These are phyloP conservation scores for Xylariaceae sp. DNA, from an alignment of 2,329 filamentous ascomycete species.

Conservation along the genomic window DNA sequence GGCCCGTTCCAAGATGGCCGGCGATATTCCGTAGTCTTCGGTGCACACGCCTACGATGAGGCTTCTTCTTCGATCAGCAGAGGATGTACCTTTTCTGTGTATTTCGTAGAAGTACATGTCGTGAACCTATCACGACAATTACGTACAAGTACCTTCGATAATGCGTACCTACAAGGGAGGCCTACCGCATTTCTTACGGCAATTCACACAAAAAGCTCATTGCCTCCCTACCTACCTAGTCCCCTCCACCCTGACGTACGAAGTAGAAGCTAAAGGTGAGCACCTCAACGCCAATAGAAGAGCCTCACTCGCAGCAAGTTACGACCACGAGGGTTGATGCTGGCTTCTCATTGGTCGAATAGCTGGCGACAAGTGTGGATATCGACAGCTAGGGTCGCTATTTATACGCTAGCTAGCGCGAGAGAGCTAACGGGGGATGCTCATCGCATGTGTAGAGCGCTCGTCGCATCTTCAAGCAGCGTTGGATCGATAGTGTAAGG, in stretches of 20 bases:
- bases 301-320: constrained; percentile 25
- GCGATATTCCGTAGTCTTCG: neutral
- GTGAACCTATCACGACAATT: neutral
- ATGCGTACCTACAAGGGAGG: no score
- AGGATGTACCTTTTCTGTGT: no score
- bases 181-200: no score
- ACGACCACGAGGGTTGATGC: constrained; percentile 27
- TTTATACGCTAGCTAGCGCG: no score
- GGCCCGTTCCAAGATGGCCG: constrained; percentile 5
- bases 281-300: neutral
- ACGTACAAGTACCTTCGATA: neutral
- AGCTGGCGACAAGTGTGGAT: neutral
- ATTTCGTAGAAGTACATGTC: neutral
- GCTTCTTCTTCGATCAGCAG: no score
- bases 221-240: neutral
- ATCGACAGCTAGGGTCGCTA: neutral
- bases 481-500: neutral
- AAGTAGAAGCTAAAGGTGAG: neutral
- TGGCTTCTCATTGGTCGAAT: constrained; percentile 23
- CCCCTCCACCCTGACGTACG: constrained; percentile 9
- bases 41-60: no score
- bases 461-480: neutral
- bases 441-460: neutral
- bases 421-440: neutral
- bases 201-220: neutral